Evolutionary conservation across 768 basidiomycete genomes (phyloP), one percentile per base, ranked within the genome.

Genomic region (Rhizopogon vulgaris): DNA sequence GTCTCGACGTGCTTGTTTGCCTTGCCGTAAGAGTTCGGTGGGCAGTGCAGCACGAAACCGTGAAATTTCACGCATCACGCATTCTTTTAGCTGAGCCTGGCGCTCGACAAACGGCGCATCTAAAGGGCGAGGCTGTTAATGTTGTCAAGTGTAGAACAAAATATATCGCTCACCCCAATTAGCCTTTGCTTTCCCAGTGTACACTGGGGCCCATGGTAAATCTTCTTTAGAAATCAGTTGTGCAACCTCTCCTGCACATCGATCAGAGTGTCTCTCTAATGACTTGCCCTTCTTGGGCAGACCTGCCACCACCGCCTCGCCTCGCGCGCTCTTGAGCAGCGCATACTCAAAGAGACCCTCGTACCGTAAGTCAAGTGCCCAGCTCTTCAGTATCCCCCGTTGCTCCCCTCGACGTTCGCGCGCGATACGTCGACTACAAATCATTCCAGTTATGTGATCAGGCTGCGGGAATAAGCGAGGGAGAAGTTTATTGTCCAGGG

Each of bases 381-480:
- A 65, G 28, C 68, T 73, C 4, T 57, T 51, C 2, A 80, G 53
- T 12, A 63, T 56, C 3, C 57, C 63, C 8, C 66, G 63, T 46
- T 64, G 66, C 27, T 59, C 68, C n/a, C 74, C 56, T 4, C 88
- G 76, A 34, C 70, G 66, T 6, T 73, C 80, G 1, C 76, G 70
- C 4, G 70, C 68, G 8, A 61, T 55, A 14, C 76, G 69, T 2
- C 85, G 71, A 14, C 70, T 67, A 38, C 69, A 63, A 32, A 94
- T 88, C 72, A 93, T 90, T 64, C 79, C 77, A 1, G 79, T 75
- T 41, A 93, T 78, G n/a, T 77, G 72, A 4, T 69, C 58, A 0
- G 94, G 94, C 56, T 95, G 91, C 1, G 89, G 90, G 38, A 77
- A 81, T 58, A 96, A 71, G 0, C 89, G 81, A 0, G 91, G 91